phyloP scores from a whole-genome alignment of 805 yeast species.

The Lachancea waltii region DNA sequence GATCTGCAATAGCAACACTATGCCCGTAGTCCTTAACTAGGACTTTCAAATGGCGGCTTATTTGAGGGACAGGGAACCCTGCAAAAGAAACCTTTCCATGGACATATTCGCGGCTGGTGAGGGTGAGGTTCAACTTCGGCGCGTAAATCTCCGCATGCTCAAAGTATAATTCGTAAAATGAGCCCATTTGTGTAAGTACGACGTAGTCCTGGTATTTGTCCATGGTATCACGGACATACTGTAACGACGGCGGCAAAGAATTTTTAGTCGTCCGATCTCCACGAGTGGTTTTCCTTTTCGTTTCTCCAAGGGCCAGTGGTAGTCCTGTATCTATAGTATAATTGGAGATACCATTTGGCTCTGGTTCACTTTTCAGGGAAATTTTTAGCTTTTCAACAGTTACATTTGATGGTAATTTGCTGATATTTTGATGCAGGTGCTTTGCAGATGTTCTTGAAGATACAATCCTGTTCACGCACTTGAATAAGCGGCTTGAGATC shows the following conservation, averaged over 20 bases:
- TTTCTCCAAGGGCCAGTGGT: neutral
- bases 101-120: slow-evolving; percentile 50
- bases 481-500: neutral
- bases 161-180: slow-evolving; percentile 81
- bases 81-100: slow-evolving; percentile 64
- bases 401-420: neutral
- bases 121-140: slow-evolving; percentile 60
- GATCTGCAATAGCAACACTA: slow-evolving; percentile 82
- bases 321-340: neutral
- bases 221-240: slow-evolving; percentile 37
- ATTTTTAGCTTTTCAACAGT: neutral
- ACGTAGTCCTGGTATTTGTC: slow-evolving; percentile 45
- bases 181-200: slow-evolving; percentile 75
- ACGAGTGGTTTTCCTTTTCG: neutral
- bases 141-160: slow-evolving; percentile 79
- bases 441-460: neutral
- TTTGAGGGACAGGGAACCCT: slow-evolving; percentile 74
- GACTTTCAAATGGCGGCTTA: slow-evolving; percentile 65
- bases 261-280: slow-evolving; percentile 3
- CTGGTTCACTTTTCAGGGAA: no score
- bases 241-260: slow-evolving; percentile 33
- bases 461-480: neutral
- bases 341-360: no score
- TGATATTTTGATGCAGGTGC: neutral
- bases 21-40: slow-evolving; percentile 63